Conservation (phyloP, 2,329 filamentous ascomycete species). For the Mycosphaerelloides madeirae region DNA sequence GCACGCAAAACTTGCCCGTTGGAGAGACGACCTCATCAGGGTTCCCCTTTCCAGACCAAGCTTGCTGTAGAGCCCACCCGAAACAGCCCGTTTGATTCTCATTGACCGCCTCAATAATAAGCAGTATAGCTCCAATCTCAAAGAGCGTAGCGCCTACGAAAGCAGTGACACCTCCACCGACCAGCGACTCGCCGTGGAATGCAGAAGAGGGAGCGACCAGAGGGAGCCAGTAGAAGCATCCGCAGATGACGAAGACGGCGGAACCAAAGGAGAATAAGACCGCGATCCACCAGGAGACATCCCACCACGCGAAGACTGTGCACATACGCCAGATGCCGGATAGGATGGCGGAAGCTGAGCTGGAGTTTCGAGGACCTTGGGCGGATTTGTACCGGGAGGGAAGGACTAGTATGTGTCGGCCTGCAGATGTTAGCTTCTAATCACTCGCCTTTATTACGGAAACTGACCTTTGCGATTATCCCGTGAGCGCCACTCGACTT, state of each 20-base stretch:
- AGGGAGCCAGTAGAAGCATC: slow-evolving; percentile 61
- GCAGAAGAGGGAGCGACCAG: slow-evolving; percentile 41
- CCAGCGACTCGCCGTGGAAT: slow-evolving; percentile 51
- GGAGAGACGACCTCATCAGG: too few relatives aligned
- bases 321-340: slow-evolving; percentile 50
- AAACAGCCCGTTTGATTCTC: slow-evolving; percentile 62
- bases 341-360: slow-evolving; percentile 28
- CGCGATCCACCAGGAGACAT: slow-evolving; percentile 40
- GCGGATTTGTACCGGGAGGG: slow-evolving; percentile 16
- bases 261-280: slow-evolving; percentile 50
- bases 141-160: slow-evolving; percentile 66
- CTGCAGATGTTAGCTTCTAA: not conserved
- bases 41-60: not conserved
- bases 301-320: slow-evolving; percentile 14
- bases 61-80: slow-evolving; percentile 57
- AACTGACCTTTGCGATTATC: slow-evolving; percentile 9
- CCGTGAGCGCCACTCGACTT: slow-evolving; percentile 7
- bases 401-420: slow-evolving; percentile 35
- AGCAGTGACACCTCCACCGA: slow-evolving; percentile 58
- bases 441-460: not conserved
- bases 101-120: slow-evolving; percentile 66
- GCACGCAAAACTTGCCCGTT: not conserved
- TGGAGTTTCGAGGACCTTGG: slow-evolving; percentile 32
- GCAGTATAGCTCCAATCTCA: slow-evolving; percentile 54
- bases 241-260: slow-evolving; percentile 46